Percentiles rank a stretch among this genome's conserved stretches.
phyloP scores from a whole-genome alignment of 2,329 filamentous ascomycete species.

The Alternaria novae-zelandiae region DNA sequence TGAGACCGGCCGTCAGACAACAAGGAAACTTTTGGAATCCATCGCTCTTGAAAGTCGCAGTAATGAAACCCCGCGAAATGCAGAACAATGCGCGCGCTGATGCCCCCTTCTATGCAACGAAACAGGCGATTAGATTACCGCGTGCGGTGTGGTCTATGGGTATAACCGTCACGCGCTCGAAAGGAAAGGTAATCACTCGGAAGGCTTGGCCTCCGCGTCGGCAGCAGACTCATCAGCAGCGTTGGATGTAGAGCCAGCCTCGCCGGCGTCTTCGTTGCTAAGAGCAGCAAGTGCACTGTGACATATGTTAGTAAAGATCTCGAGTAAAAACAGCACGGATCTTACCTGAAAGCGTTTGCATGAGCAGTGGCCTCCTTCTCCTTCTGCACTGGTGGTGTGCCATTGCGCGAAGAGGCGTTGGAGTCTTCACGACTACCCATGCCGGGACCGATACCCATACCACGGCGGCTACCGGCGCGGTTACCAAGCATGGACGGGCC shows the following conservation, averaged over 20 bases:
- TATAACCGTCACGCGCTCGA: conserved; percentile 44
- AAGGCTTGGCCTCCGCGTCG: conserved; percentile 41
- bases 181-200: conserved; percentile 47
- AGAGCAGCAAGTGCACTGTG: conserved; percentile 61
- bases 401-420: conserved; percentile 84
- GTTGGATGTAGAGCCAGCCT: conserved; percentile 70
- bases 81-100: conserved; percentile 48
- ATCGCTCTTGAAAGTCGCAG: conserved; percentile 26
- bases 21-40: conserved; percentile 34
- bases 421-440: conserved; percentile 79
- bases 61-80: conserved; percentile 42
- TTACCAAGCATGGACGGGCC: conserved; percentile 87
- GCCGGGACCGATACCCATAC: conserved; percentile 76
- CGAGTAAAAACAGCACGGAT: background rate
- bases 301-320: conserved; percentile 20
- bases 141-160: conserved; percentile 45
- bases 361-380: conserved; percentile 69
- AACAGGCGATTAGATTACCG: conserved; percentile 49
- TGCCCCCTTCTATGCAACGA: conserved; percentile 51
- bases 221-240: conserved; percentile 51
- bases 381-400: conserved; percentile 76
- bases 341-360: conserved; percentile 94
- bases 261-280: conserved; percentile 63
- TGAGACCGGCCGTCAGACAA: conserved; percentile 25
- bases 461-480: conserved; percentile 84